Conservation (phyloP, 2,329 filamentous ascomycete genomes). For the Monosporascus sp. region DNA sequence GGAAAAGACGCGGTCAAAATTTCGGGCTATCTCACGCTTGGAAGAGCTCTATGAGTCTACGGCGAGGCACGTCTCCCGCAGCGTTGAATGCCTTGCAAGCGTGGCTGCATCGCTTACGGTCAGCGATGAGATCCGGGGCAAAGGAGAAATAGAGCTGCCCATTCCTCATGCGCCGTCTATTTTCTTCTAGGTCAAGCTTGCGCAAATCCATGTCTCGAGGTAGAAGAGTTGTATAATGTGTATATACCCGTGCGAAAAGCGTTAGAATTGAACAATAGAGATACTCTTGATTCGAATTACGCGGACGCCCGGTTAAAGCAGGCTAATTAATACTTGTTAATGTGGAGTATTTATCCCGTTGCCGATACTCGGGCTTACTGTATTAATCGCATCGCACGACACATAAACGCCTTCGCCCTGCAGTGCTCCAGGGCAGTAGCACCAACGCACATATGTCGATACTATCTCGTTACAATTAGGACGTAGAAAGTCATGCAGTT, state of each 20-base stretch:
- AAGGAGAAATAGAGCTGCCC: conserved; percentile 74
- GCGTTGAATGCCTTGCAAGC: conserved; percentile 62
- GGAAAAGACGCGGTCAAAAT: background rate
- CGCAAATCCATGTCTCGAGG: conserved; percentile 13
- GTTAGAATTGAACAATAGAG: too few species aligned
- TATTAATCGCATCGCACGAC: too few species aligned
- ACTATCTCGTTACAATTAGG: too few species aligned
- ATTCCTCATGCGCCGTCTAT: conserved; percentile 51
- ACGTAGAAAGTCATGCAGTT: too few species aligned
- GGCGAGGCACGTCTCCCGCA: conserved; percentile 52
- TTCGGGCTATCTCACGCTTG: conserved; percentile 51
- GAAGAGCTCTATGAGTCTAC: conserved; percentile 62
- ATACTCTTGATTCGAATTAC: too few species aligned
- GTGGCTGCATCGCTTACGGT: conserved; percentile 55
- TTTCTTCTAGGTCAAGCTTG: conserved; percentile 38
- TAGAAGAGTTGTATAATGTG: background rate
- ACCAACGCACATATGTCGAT: too few species aligned
- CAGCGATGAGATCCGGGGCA: conserved; percentile 59
- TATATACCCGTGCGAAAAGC: background rate
- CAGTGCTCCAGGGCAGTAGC: too few species aligned
- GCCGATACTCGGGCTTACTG: too few species aligned
- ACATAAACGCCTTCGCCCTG: too few species aligned
- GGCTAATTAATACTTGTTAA: too few species aligned
- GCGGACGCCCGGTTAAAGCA: too few species aligned
- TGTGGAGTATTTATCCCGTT: too few species aligned